Conservation (phyloP, 1,284 basidiomycete genomes). For the Puccinia hordei region DNA sequence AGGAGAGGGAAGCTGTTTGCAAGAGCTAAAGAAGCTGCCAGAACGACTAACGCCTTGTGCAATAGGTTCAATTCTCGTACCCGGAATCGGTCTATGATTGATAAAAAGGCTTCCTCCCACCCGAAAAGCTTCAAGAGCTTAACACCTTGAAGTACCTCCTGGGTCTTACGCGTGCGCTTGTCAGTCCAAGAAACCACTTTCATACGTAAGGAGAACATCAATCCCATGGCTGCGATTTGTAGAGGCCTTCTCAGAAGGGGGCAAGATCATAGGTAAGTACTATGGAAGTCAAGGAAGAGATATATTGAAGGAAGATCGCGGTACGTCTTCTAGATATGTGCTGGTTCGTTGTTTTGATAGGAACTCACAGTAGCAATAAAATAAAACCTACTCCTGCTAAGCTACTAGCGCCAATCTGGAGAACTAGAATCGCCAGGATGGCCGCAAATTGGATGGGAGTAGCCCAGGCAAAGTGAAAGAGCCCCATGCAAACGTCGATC, state of each 20-base stretch:
- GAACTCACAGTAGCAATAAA: conserved; percentile 19
- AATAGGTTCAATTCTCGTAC: conserved; percentile 76
- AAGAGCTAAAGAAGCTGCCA: conserved; percentile 70
- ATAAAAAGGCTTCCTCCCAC: conserved; percentile 74
- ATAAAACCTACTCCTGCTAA: conserved; percentile 24
- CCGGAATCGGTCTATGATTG: conserved; percentile 70
- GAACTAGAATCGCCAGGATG: conserved; percentile 23
- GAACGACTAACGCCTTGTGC: conserved; percentile 72
- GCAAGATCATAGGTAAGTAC: conserved; percentile 10
- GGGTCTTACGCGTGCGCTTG: conserved; percentile 75
- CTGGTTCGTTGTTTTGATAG: background rate
- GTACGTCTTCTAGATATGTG: conserved; percentile 64
- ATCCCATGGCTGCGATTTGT: conserved; percentile 74
- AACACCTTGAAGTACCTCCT: conserved; percentile 76
- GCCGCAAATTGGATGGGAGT: conserved; percentile 30
- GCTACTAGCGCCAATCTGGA: conserved; percentile 19
- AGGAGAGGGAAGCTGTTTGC: conserved; percentile 72
- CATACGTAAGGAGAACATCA: conserved; percentile 70
- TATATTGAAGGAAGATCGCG: conserved; percentile 62
- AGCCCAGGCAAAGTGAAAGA: conserved; percentile 30
- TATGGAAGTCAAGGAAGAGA: background rate
- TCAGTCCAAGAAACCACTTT: conserved; percentile 90
- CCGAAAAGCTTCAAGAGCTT: conserved; percentile 85
- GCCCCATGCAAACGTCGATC: conserved; percentile 71
- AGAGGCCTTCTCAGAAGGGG: conserved; percentile 63